A percentile compares a stretch with the other conserved stretches of the same genome.
Conservation (phyloP, 1,284 basidiomycete genomes). For the Inonotus hispidus region DNA sequence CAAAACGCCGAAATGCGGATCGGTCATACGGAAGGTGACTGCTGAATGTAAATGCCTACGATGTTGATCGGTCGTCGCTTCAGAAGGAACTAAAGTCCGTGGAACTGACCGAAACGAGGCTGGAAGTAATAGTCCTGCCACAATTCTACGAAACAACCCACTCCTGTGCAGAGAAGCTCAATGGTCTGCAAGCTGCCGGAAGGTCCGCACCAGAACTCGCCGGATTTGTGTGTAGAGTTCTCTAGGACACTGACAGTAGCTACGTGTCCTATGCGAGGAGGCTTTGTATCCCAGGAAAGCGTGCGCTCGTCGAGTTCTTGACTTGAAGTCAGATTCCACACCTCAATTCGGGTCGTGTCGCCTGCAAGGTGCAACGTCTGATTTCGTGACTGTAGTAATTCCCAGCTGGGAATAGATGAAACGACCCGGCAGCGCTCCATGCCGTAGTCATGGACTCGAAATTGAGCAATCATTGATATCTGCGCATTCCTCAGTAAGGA, state of each 20-base stretch:
- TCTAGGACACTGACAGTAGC: constrained; percentile 1
- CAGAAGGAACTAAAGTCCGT: background rate
- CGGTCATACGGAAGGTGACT: constrained; percentile 15
- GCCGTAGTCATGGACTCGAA: constrained; percentile 18
- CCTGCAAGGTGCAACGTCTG: constrained; percentile 15
- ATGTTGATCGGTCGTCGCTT: background rate
- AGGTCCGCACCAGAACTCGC: constrained; percentile 19
- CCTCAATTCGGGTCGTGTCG: constrained; percentile 12
- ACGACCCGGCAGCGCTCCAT: constrained; percentile 18
- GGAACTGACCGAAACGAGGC: constrained; percentile 14
- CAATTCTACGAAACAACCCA: constrained; percentile 16
- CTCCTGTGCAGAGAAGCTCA: constrained; percentile 11
- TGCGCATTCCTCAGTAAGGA: background rate
- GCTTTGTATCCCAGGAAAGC: constrained; percentile 15
- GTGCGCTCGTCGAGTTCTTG: constrained; percentile 12
- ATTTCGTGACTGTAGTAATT: constrained; percentile 8
- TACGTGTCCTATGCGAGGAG: constrained; percentile 4
- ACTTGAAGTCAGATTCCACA: constrained; percentile 14
- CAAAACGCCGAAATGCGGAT: background rate
- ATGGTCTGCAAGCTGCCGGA: constrained; percentile 15
- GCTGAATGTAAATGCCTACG: constrained; percentile 16
- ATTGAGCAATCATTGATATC: constrained; percentile 19
- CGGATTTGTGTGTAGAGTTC: constrained; percentile 14
- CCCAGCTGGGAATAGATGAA: constrained; percentile 13
- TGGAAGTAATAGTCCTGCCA: constrained; percentile 18